phyloP scores from a whole-genome alignment of 768 basidiomycete genomes.

The Mycena floridula region DNA sequence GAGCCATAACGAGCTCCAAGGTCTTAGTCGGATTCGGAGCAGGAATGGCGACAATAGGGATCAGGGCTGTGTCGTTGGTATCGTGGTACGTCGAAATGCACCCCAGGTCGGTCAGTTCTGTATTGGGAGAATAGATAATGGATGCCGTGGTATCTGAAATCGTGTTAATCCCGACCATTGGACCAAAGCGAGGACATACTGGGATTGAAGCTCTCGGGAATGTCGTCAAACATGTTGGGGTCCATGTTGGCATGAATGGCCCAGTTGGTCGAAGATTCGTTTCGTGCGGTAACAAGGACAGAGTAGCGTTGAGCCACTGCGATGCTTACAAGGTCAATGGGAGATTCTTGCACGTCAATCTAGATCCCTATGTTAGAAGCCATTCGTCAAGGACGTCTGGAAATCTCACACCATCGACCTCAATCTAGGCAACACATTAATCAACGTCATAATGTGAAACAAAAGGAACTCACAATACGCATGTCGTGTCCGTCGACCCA shows the following conservation, averaged over 20 bases:
- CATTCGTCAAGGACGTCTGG: no score
- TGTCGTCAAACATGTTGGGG: conserved; percentile 78
- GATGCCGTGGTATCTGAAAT: conserved; percentile 72
- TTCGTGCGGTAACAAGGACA: conserved; percentile 84
- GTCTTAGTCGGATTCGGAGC: conserved; percentile 48
- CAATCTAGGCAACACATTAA: no score
- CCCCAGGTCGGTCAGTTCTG: conserved; percentile 46
- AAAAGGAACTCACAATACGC: conserved; percentile 44
- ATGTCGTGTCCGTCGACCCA: conserved; percentile 89
- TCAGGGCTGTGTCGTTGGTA: conserved; percentile 62
- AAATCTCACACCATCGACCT: conserved; percentile 72
- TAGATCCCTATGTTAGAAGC: no score
- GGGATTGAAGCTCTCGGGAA: conserved; percentile 66
- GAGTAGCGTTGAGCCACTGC: conserved; percentile 93
- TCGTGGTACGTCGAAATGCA: conserved; percentile 51
- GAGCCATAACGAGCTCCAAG: conserved; percentile 65
- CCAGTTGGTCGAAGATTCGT: conserved; percentile 82
- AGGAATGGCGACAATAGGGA: conserved; percentile 52
- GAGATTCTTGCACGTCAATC: conserved; percentile 73
- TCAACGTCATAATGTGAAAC: neutral
- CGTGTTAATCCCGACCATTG: neutral
- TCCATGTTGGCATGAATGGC: conserved; percentile 91
- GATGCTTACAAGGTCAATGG: conserved; percentile 66
- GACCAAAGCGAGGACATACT: conserved; percentile 40
- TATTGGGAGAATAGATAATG: conserved; percentile 62